Base-by-base conservation (phyloP, 2,329 filamentous ascomycete genomes). In the Huntiella savannae region DNA sequence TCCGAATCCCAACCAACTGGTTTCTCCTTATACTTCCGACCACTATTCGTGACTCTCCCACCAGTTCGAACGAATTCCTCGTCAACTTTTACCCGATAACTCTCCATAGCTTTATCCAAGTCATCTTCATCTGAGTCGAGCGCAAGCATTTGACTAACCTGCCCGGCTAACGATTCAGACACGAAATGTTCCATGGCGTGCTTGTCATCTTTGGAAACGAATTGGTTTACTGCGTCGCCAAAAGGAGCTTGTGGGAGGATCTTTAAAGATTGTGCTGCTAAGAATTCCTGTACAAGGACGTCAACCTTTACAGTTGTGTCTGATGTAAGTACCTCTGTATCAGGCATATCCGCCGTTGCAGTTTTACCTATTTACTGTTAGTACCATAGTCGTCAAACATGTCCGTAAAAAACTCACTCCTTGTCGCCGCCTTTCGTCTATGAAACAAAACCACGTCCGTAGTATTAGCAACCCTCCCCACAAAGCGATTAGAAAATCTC, bases 401-500 rank as follows among this genome's bases (percentile, higher is more conserved):
- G 8, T 13, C 5, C 22, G 35, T 28, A 40, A 8, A 38, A 15
- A 19, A 42, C 40, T 41, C 33, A 47, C 49, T 41, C 38, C 45
- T 49, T 10, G 62, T 64, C 4, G 62, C 56, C 1, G 60, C 62
- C 62, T 94, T 96, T 63, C 88, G 94, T 47, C 84, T 76, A 60
- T 95, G 79, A 58, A 93, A 96, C 56, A 88, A 82, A 1, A 98
- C 78, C 0, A 98, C 85, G 55, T 98, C 91, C 54, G 87, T 92
- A 7, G 79, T 78, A 57, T 98, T 98, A 49, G 91, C 91, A 1
- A 98, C 88, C 56, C 77, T 82, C n/a, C 78, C 81, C 1, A 81
- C 71, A 54, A 96, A 98, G 2, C 86, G 75, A 58, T 93, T 93
- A 0, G 88, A 96, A 56, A 96, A 95, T 6, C 91, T 77, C 58